Evolutionary conservation across 108 stramenopile genomes (phyloP).

Genomic region (Nitzschia sp.): DNA sequence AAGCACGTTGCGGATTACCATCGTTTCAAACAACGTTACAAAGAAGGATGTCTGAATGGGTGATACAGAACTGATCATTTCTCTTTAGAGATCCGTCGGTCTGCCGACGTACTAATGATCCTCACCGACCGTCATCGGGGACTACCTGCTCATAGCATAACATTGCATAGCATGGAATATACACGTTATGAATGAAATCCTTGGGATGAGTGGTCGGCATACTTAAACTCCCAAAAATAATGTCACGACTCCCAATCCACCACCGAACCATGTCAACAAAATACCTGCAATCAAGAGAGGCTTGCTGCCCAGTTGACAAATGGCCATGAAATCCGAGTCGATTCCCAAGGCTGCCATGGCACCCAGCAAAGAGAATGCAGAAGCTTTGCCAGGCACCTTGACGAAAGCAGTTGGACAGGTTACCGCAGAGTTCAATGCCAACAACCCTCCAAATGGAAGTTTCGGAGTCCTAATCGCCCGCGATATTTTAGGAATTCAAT

Average conservation of each 20-base stretch:
- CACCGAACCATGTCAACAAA: slow-evolving; percentile 22
- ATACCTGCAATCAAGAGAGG: slow-evolving; percentile 12
- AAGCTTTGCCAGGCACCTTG: slow-evolving; percentile 18
- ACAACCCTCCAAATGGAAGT: background rate
- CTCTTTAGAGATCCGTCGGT: no score
- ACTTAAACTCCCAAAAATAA: slow-evolving; percentile 21
- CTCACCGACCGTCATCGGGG: no score
- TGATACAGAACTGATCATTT: no score
- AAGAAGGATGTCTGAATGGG: no score
- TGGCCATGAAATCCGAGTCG: slow-evolving; percentile 20
- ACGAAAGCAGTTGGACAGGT: slow-evolving; percentile 14
- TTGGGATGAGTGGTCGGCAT: no score
- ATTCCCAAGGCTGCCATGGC: slow-evolving; percentile 32
- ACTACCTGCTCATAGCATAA: no score
- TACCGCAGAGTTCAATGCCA: slow-evolving; percentile 20
- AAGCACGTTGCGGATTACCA: no score
- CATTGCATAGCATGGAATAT: no score
- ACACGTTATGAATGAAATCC: no score
- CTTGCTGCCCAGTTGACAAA: slow-evolving; percentile 14
- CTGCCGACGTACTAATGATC: no score
- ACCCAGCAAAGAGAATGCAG: slow-evolving; percentile 19
- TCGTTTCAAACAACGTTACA: no score
- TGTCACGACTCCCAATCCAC: slow-evolving; percentile 19
- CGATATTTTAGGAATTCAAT: slow-evolving; percentile 8
- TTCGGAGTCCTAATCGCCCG: background rate